A percentile compares a stretch with the other conserved stretches of the same genome.
Conservation (phyloP, 768 basidiomycete genomes). For the Trametes maxima region DNA sequence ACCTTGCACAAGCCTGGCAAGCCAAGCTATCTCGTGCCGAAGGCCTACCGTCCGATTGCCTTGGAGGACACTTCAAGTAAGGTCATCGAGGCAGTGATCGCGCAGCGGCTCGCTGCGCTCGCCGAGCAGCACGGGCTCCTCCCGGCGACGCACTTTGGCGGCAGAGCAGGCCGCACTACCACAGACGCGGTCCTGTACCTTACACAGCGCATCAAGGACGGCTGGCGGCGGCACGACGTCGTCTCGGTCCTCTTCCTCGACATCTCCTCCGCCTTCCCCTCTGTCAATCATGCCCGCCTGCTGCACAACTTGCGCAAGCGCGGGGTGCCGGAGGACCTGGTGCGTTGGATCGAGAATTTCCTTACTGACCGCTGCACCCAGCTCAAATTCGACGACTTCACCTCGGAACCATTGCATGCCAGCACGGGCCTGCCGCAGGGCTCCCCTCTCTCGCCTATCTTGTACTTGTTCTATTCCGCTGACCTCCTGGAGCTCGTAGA, state of each 20-base stretch:
- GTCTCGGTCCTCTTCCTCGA: conserved; percentile 44
- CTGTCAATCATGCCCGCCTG: conserved; percentile 35
- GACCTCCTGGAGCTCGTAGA: conserved; percentile 21
- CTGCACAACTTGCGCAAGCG: conserved; percentile 36
- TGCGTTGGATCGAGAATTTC: conserved; percentile 18
- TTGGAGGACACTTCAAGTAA: conserved; percentile 38
- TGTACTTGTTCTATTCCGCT: conserved; percentile 39
- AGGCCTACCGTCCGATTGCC: conserved; percentile 41
- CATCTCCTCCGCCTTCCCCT: conserved; percentile 48
- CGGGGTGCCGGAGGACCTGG: conserved; percentile 31
- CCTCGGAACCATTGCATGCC: conserved; percentile 12
- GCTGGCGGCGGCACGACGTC: conserved; percentile 40
- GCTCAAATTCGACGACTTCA: conserved; percentile 21
- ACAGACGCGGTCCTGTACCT: conserved; percentile 39
- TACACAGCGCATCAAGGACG: conserved; percentile 34
- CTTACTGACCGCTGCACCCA: conserved; percentile 10
- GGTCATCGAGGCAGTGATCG: conserved; percentile 26
- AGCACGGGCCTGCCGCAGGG: conserved; percentile 35
- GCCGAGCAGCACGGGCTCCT: conserved; percentile 37
- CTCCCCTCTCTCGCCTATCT: conserved; percentile 33
- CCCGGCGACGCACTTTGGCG: conserved; percentile 41
- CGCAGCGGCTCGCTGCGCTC: conserved; percentile 28
- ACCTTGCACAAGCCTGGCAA: conserved; percentile 41
- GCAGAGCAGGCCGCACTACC: conserved; percentile 41
- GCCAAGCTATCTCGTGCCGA: conserved; percentile 35